Evolutionary conservation across 768 basidiomycete species (phyloP).

Genomic region (Mycena olivaceomarginata): DNA sequence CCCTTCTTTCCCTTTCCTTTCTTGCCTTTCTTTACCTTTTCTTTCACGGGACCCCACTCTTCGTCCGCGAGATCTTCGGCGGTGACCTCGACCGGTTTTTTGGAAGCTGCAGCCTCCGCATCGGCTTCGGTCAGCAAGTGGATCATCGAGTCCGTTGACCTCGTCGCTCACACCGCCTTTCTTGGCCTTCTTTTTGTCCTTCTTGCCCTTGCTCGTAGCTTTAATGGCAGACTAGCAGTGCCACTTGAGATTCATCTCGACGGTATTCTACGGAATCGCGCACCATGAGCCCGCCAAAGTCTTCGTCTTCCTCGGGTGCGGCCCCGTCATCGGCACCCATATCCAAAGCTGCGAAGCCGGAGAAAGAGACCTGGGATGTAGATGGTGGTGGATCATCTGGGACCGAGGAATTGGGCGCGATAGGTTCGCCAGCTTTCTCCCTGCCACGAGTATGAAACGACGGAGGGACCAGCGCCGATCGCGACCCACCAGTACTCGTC

Average conservation of each 20-base stretch:
- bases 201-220: constrained; percentile 69
- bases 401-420: constrained; percentile 66
- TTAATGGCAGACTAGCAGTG: constrained; percentile 77
- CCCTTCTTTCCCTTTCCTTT: constrained; percentile 74
- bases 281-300: constrained; percentile 88
- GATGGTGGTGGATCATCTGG: constrained; percentile 59
- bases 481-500: constrained; percentile 85
- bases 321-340: constrained; percentile 62
- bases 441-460: constrained; percentile 51
- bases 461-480: constrained; percentile 28
- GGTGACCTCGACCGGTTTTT: constrained; percentile 46
- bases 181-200: constrained; percentile 74
- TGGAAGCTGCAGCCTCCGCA: constrained; percentile 46
- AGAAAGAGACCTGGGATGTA: constrained; percentile 62
- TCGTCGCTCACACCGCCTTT: constrained; percentile 50
- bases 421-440: constrained; percentile 79
- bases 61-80: constrained; percentile 76
- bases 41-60: constrained; percentile 80
- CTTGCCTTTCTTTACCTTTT: constrained; percentile 79
- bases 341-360: constrained; percentile 70
- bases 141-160: constrained; percentile 53
- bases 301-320: constrained; percentile 72
- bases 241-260: constrained; percentile 30
- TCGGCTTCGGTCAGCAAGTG: constrained; percentile 53
- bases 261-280: constrained; percentile 47